Percentiles rank a stretch among this genome's conserved stretches.
Conservation (phyloP, 2,329 filamentous ascomycete species). For the Scopulariopsis brevicaulis region DNA sequence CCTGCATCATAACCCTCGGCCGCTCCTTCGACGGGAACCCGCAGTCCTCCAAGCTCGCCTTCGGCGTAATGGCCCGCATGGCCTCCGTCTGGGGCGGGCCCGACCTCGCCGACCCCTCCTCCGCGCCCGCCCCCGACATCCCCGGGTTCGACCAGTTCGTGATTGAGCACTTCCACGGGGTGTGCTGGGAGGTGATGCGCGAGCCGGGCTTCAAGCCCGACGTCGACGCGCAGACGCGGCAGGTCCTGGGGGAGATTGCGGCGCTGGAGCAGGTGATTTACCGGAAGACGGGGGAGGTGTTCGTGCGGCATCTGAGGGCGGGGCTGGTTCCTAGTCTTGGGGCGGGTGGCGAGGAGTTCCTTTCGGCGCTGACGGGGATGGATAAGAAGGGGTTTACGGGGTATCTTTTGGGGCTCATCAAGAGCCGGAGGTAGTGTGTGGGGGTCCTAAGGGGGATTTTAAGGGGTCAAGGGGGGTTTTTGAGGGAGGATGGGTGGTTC, state of each 20-base stretch:
- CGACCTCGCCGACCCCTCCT: conserved; percentile 48
- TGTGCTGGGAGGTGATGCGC: conserved; percentile 81
- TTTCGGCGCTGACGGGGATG: conserved; percentile 43
- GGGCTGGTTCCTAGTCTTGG: conserved; percentile 55
- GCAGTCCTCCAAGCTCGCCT: conserved; percentile 57
- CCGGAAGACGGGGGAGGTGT: conserved; percentile 74
- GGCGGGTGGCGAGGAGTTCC: conserved; percentile 47
- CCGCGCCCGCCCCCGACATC: conserved; percentile 46
- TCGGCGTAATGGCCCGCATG: conserved; percentile 75
- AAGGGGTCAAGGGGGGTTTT: neutral
- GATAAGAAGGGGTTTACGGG: conserved; percentile 52
- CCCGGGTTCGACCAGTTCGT: conserved; percentile 90
- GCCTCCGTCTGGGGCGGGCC: conserved; percentile 83
- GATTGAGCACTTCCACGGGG: conserved; percentile 75
- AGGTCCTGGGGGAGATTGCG: conserved; percentile 81
- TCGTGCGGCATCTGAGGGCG: conserved; percentile 57
- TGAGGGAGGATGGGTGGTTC: too few species aligned
- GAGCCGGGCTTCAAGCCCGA: conserved; percentile 70
- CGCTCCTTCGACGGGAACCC: conserved; percentile 60
- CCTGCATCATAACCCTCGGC: conserved; percentile 74
- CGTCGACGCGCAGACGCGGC: conserved; percentile 74
- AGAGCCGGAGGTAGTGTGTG: conserved; percentile 24
- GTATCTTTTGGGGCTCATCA: conserved; percentile 51
- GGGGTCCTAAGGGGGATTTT: neutral
- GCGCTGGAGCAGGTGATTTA: conserved; percentile 82